These are phyloP conservation scores for Globisporangium cylindrosporum DNA, from an alignment of 352 stramenopile genomes.

Conservation along the genomic window DNA sequence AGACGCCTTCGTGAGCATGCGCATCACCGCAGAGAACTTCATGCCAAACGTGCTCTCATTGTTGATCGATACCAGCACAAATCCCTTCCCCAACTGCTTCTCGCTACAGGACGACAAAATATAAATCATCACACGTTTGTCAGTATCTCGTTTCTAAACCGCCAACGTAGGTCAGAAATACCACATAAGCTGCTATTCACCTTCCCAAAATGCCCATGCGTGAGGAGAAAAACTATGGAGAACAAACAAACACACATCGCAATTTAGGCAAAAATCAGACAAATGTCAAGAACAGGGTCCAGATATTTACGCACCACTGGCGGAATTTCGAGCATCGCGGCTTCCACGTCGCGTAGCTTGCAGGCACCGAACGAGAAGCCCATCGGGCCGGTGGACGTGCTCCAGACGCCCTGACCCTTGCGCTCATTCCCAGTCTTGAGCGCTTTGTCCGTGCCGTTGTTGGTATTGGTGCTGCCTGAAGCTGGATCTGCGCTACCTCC, in stretches of 20 bases:
- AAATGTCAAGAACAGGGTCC: not conserved
- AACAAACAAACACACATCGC: not conserved
- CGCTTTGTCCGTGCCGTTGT: constrained; percentile 10
- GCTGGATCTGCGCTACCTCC: not conserved
- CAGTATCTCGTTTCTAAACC: not conserved
- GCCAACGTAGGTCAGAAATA: not conserved
- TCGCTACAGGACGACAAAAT: constrained; percentile 29
- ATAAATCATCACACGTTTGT: not conserved
- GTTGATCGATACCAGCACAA: constrained; percentile 75
- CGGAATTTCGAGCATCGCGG: constrained; percentile 62
- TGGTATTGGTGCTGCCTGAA: not conserved
- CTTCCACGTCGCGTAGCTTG: constrained; percentile 58
- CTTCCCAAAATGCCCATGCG: constrained; percentile 25
- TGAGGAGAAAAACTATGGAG: constrained; percentile 56
- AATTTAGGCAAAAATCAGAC: constrained; percentile 1
- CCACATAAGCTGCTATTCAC: too few relatives aligned
- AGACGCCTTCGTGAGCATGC: constrained; percentile 50
- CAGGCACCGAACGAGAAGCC: constrained; percentile 53
- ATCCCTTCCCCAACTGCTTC: constrained; percentile 65
- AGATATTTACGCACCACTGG: constrained; percentile 30
- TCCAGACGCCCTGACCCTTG: constrained; percentile 68
- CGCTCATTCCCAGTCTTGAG: constrained; percentile 32
- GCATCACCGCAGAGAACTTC: constrained; percentile 50
- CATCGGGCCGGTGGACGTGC: constrained; percentile 49
- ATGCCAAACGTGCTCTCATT: constrained; percentile 72